These are phyloP conservation scores for Haemoproteus tartakovskyi DNA, from an alignment of 169 alveolate genomes.

Conservation along the genomic window DNA sequence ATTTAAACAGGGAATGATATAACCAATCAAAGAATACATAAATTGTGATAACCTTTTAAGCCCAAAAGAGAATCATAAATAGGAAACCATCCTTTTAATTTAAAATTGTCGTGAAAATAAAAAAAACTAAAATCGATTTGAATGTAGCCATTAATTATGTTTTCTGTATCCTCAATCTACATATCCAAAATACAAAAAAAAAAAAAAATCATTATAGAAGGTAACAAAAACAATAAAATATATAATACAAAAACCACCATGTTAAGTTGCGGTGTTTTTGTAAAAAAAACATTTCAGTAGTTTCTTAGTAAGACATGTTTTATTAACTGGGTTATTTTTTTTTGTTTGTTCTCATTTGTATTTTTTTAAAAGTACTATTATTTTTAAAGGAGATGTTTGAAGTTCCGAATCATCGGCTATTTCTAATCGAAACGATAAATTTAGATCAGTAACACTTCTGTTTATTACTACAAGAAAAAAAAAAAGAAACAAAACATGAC, in stretches of 20 bases:
- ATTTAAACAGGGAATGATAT: no score
- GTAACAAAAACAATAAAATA: no score
- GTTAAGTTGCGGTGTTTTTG: not conserved
- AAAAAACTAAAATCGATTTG: constrained; percentile 60
- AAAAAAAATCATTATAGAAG: no score
- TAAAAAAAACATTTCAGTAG: no score
- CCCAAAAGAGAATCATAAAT: constrained; percentile 60
- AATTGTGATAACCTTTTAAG: constrained; percentile 30
- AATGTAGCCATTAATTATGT: constrained; percentile 36
- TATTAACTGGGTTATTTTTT: not conserved
- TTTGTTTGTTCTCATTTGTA: not conserved
- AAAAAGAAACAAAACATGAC: not conserved
- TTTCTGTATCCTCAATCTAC: constrained; percentile 60
- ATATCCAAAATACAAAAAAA: not conserved
- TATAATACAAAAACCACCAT: no score
- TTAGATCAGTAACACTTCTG: constrained; percentile 21
- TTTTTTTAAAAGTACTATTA: constrained; percentile 13
- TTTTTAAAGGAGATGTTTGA: constrained; percentile 55
- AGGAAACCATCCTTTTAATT: constrained; percentile 67
- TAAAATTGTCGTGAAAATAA: constrained; percentile 50
- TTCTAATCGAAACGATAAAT: constrained; percentile 61
- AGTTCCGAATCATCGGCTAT: constrained; percentile 67
- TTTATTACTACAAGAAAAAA: constrained; percentile 10
- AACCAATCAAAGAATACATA: no score
- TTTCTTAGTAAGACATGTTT: no score